Percentiles rank a stretch among this genome's conserved stretches.
phyloP scores from a whole-genome alignment of 306 rosid genomes.

The Cucurbita moschata region DNA sequence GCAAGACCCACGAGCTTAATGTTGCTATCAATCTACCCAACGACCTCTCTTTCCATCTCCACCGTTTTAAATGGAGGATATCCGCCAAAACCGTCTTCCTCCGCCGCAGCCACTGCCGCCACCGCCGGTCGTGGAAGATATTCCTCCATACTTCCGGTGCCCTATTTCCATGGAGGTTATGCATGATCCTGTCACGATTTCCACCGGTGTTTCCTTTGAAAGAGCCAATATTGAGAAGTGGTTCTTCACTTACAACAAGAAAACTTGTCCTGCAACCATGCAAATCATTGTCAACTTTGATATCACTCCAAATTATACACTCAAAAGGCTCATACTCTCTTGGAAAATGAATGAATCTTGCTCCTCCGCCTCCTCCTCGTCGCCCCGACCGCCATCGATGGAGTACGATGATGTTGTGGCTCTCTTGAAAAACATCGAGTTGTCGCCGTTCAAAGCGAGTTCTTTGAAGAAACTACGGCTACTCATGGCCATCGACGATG shows the following conservation, averaged over 20 bases:
- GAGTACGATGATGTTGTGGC: conserved; percentile 15
- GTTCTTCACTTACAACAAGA: conserved; percentile 41
- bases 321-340: conserved; percentile 32
- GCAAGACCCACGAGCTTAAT: background rate
- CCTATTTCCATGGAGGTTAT: conserved; percentile 42
- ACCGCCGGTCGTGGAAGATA: conserved; percentile 10
- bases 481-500: conserved; percentile 10
- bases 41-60: background rate
- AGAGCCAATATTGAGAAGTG: conserved; percentile 34
- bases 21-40: background rate
- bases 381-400: background rate
- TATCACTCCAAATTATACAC: conserved; percentile 35
- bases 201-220: conserved; percentile 37
- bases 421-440: conserved; percentile 19
- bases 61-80: background rate
- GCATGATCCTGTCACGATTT: conserved; percentile 35
- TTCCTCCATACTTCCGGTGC: conserved; percentile 30
- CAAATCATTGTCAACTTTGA: conserved; percentile 14
- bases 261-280: conserved; percentile 43
- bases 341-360: conserved; percentile 11
- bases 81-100: background rate
- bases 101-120: background rate
- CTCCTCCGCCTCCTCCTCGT: background rate
- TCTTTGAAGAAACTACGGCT: conserved; percentile 31
- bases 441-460: conserved; percentile 35